phyloP scores from a whole-genome alignment of 73 alveolate species.

The Breviolum minutum region DNA sequence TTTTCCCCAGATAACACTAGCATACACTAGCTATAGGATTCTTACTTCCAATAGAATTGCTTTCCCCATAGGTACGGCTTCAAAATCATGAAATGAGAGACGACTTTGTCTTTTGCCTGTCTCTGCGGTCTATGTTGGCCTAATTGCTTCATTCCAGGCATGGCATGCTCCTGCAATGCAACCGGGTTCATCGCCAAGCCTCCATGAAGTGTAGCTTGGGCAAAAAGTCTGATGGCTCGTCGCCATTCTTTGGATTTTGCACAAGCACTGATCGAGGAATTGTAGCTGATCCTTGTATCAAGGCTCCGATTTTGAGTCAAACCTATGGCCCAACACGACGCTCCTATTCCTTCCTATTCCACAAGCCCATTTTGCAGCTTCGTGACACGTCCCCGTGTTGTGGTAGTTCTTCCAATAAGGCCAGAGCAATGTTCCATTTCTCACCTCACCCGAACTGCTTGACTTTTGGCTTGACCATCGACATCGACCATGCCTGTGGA shows the following conservation, averaged over 20 bases:
- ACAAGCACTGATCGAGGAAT: constrained; percentile 31
- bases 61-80: too few relatives aligned
- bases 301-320: background rate
- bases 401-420: background rate
- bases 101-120: too few relatives aligned
- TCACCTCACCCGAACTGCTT: background rate
- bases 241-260: constrained; percentile 1
- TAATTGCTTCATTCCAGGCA: background rate
- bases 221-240: background rate
- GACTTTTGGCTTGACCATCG: background rate
- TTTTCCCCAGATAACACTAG: too few relatives aligned
- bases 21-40: too few relatives aligned
- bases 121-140: too few relatives aligned
- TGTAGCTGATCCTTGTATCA: constrained; percentile 13
- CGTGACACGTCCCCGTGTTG: too few relatives aligned
- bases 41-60: background rate
- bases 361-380: too few relatives aligned
- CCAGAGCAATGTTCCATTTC: constrained; percentile 16
- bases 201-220: background rate
- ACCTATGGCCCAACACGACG: too few relatives aligned
- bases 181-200: too few relatives aligned
- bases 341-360: too few relatives aligned
- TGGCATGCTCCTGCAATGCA: background rate
- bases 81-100: too few relatives aligned
- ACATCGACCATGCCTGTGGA: background rate